Conservation (phyloP, 1,284 basidiomycete species). For the Irpex sp. region DNA sequence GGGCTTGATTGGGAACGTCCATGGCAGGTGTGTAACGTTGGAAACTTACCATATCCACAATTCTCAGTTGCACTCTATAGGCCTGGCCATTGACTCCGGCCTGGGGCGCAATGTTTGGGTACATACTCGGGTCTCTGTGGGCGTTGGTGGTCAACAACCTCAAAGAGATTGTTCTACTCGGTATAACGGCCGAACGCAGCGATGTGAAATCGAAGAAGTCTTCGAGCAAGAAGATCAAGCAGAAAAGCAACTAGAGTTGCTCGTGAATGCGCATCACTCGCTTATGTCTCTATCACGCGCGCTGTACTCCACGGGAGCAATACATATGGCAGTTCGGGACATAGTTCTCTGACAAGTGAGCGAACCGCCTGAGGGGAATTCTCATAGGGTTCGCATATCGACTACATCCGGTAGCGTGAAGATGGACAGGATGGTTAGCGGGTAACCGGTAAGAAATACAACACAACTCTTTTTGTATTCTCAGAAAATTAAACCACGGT, state of each 20-base stretch:
- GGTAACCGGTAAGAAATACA: no score
- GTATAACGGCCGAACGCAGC: slow-evolving; percentile 14
- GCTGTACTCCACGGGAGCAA: no score
- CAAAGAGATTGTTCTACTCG: slow-evolving; percentile 38
- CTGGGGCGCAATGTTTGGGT: slow-evolving; percentile 66
- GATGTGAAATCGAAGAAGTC: slow-evolving; percentile 5
- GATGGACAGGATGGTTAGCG: no score
- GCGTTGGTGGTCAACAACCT: slow-evolving; percentile 50
- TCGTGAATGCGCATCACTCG: no score
- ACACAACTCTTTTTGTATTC: no score
- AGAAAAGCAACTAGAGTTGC: slow-evolving; percentile 2
- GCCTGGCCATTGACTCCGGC: slow-evolving; percentile 79
- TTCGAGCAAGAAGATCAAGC: slow-evolving; percentile 8
- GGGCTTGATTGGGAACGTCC: slow-evolving; percentile 94
- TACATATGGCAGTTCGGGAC: no score
- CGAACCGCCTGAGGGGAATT: no score
- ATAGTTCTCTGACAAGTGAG: no score
- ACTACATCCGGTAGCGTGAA: no score
- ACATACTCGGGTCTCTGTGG: slow-evolving; percentile 57
- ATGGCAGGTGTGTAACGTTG: slow-evolving; percentile 73
- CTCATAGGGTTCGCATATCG: no score
- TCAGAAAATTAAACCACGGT: no score
- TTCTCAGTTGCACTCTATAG: slow-evolving; percentile 32
- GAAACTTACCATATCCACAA: background rate
- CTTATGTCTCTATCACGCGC: no score